These are phyloP conservation scores for Komagataella populi DNA, from an alignment of 805 yeast genomes.

Conservation along the genomic window DNA sequence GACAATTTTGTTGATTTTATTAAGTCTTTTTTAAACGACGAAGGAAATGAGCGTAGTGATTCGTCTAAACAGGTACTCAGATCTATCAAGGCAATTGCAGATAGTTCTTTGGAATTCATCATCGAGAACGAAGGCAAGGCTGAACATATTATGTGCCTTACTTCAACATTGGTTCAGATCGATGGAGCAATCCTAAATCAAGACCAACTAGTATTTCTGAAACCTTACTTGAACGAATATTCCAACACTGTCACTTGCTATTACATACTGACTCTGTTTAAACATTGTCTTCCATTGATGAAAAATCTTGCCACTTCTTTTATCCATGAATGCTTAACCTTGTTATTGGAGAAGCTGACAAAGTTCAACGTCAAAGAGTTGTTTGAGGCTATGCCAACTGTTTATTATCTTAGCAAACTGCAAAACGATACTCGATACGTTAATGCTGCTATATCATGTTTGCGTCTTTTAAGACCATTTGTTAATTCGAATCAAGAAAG, in stretches of 20 bases:
- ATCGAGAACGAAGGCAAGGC: constrained; percentile 17
- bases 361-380: constrained; percentile 47
- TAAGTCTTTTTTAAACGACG: constrained; percentile 27
- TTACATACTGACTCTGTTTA: constrained; percentile 41
- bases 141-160: constrained; percentile 28
- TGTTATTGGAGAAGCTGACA: constrained; percentile 42
- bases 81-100: constrained; percentile 18
- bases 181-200: constrained; percentile 42
- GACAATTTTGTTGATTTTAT: constrained; percentile 23
- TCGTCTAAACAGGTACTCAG: constrained; percentile 9
- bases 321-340: constrained; percentile 31
- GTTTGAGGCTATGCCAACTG: constrained; percentile 61
- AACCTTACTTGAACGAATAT: constrained; percentile 47
- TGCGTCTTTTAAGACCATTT: constrained; percentile 35
- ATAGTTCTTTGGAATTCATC: constrained; percentile 20
- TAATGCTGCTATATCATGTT: constrained; percentile 51
- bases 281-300: constrained; percentile 29
- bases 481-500: constrained; percentile 12
- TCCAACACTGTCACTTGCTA: constrained; percentile 25
- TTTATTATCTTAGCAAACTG: constrained; percentile 40
- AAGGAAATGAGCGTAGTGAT: constrained; percentile 16
- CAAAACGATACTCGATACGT: constrained; percentile 32
- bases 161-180: constrained; percentile 43
- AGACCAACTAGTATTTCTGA: constrained; percentile 52
- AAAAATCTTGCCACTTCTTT: constrained; percentile 36